Conservation (phyloP, 768 basidiomycete species). For the Naganishia antarctica region DNA sequence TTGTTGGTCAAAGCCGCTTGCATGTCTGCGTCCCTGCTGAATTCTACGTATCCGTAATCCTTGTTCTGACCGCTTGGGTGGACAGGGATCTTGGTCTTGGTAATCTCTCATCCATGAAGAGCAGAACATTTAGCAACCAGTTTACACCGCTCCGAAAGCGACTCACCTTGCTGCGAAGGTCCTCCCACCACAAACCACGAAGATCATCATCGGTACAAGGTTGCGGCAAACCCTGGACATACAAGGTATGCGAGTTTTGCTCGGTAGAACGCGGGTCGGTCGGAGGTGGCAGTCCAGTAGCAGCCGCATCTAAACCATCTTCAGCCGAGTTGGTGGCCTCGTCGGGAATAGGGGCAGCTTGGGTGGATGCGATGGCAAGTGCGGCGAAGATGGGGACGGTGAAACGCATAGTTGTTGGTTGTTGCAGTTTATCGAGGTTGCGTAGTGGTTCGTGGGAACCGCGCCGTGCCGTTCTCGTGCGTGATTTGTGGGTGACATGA, state of each 20-base stretch:
- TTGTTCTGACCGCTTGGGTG: slow-evolving; percentile 43
- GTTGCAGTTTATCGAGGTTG: too few relatives aligned
- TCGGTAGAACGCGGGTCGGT: background rate
- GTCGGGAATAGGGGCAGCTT: too few relatives aligned
- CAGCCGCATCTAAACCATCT: slow-evolving; percentile 11
- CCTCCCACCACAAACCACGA: slow-evolving; percentile 32
- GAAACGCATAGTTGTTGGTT: too few relatives aligned
- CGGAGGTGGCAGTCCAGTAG: slow-evolving; percentile 1
- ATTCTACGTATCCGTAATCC: slow-evolving; percentile 77
- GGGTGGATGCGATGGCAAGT: too few relatives aligned
- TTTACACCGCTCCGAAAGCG: too few relatives aligned
- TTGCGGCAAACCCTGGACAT: slow-evolving; percentile 38
- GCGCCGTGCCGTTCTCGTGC: too few relatives aligned
- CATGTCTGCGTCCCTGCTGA: slow-evolving; percentile 81
- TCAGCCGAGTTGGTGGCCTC: slow-evolving; percentile 8
- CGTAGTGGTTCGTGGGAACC: too few relatives aligned
- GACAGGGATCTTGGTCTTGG: slow-evolving; percentile 37
- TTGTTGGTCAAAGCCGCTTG: slow-evolving; percentile 70
- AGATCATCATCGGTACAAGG: slow-evolving; percentile 37
- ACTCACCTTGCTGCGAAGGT: slow-evolving; percentile 32
- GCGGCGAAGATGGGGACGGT: too few relatives aligned
- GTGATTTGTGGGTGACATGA: too few relatives aligned
- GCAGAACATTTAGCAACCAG: too few relatives aligned
- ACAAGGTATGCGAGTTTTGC: slow-evolving; percentile 38
- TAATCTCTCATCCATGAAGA: too few relatives aligned